These are phyloP conservation scores for Bruguiera gymnorhiza DNA, from an alignment of 345 rosid species.

Conservation along the genomic window DNA sequence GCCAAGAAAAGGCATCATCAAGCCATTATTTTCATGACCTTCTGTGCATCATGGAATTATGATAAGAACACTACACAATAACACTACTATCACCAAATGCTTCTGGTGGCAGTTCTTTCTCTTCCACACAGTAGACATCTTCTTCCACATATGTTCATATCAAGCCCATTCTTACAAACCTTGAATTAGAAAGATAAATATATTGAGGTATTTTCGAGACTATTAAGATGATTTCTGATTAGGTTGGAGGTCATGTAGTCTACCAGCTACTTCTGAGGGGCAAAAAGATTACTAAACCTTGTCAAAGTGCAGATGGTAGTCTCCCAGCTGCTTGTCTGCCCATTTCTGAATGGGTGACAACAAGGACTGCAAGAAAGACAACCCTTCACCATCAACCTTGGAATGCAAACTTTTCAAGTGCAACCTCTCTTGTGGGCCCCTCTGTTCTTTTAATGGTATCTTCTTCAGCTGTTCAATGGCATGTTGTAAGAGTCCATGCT, in stretches of 20 bases:
- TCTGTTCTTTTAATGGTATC: slow-evolving; percentile 85
- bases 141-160: no score
- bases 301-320: slow-evolving; percentile 82
- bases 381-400: slow-evolving; percentile 61
- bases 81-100: background rate
- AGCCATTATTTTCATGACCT: no score
- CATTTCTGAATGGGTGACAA: slow-evolving; percentile 84
- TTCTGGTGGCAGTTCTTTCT: background rate
- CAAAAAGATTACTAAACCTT: slow-evolving; percentile 54
- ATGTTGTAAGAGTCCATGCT: slow-evolving; percentile 72
- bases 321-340: slow-evolving; percentile 83
- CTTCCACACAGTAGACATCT: no score
- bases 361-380: slow-evolving; percentile 77
- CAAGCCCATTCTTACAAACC: no score
- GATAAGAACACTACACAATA: no score
- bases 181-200: no score
- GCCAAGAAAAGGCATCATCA: no score
- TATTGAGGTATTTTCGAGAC: no score
- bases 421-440: slow-evolving; percentile 94
- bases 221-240: no score
- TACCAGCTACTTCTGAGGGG: no score
- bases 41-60: no score
- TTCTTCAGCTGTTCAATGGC: slow-evolving; percentile 83
- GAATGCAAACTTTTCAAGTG: slow-evolving; percentile 76
- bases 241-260: no score